These are phyloP conservation scores for Sarocladium strictum DNA, from an alignment of 2,329 filamentous ascomycete species.

Conservation along the genomic window DNA sequence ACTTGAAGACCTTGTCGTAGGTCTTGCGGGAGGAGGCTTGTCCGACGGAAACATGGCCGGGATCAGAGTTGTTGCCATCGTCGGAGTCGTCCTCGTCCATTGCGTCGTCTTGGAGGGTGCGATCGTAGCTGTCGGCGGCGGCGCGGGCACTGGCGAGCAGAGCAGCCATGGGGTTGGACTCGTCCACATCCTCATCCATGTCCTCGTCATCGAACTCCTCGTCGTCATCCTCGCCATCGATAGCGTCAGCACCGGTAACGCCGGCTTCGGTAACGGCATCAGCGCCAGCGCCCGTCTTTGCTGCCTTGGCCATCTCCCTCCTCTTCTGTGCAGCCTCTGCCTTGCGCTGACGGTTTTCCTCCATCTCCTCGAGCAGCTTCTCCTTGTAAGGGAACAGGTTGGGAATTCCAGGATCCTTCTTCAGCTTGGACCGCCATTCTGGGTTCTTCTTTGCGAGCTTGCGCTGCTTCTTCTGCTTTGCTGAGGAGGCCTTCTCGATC, in stretches of 20 bases:
- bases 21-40: constrained; percentile 69
- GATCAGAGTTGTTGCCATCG: constrained; percentile 48
- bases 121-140: constrained; percentile 70
- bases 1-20: constrained; percentile 94
- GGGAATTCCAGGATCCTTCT: constrained; percentile 97
- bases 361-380: constrained; percentile 87
- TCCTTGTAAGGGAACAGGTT: constrained; percentile 98
- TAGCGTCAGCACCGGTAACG: constrained; percentile 35
- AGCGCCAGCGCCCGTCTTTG: constrained; percentile 40
- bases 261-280: constrained; percentile 16
- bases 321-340: constrained; percentile 68
- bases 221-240: constrained; percentile 39
- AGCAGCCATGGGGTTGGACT: constrained; percentile 86
- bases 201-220: constrained; percentile 44
- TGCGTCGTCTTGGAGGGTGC: constrained; percentile 48
- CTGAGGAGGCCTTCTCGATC: constrained; percentile 85
- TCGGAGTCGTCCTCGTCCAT: constrained; percentile 42
- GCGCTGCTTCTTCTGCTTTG: constrained; percentile 84
- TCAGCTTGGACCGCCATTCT: constrained; percentile 89
- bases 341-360: constrained; percentile 77
- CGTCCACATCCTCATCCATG: constrained; percentile 55
- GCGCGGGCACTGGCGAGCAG: constrained; percentile 77
- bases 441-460: constrained; percentile 95
- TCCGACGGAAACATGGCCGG: constrained; percentile 42
- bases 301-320: constrained; percentile 66